Base-by-base conservation (phyloP, 108 stramenopile genomes). In the Cyclotella baltica region DNA sequence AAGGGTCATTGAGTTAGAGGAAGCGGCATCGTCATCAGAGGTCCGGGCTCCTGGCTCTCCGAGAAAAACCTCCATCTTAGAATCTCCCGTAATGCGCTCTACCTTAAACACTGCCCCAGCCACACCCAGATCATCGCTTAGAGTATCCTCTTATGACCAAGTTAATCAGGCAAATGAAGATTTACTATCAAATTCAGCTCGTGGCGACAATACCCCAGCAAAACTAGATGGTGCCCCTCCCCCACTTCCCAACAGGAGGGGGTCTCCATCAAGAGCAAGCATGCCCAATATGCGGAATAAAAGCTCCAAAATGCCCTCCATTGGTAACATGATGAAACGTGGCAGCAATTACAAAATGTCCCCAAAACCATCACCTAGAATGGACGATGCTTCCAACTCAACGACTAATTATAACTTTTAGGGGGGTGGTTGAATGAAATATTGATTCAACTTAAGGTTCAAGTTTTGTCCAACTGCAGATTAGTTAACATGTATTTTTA, bases 1-100 rank as follows among this genome's bases (percentile, higher is more conserved):
- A 31, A 75, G 86, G 66, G 70, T 89, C 19, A 83, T 83, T 19
- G 89, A 92, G 38, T 71, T 88, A n/a, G 89, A 89, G 72, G 84
- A 81, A 36, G 73, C 48, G 43, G 80, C 80, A 10, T 57, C 67
- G 27, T 25, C 30, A 22, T 23, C 63, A 47, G 46, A 30, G 10
- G 50, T 28, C 16, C 73, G 62, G 27, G 22, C 57, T 31, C 40
- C 50, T 31, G 57, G 66, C 20, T 37, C 57, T 23, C 67, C 50
- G 15, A 37, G 56, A 64, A 70, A 56, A 37, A 37, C 63, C 56
- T 71, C 77, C 40, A 78, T 58, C 40, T 65, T 74, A 35, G 66
- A 74, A 37, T 81, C 80, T 29, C 80, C 80, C 6, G 80, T 80
- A 2, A 67, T 80, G 57, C 50, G 78, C 16, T 73, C 78, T 27